These are phyloP conservation scores for Scheffersomyces quercinus DNA, from an alignment of 1,139 yeast species.

Conservation along the genomic window DNA sequence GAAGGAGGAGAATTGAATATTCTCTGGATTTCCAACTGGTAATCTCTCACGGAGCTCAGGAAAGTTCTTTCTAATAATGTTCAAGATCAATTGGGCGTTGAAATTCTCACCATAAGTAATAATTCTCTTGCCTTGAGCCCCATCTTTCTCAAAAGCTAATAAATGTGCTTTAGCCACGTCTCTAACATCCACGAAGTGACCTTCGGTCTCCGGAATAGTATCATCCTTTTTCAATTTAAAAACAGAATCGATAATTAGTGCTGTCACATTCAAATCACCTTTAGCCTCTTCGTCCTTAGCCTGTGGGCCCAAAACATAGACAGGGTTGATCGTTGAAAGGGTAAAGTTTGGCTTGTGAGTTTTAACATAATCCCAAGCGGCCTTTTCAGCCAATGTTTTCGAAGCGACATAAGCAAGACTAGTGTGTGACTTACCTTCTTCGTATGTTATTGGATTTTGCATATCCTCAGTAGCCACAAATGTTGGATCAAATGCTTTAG, in stretches of 20 bases:
- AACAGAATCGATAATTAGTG: constrained; percentile 19
- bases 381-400: constrained; percentile 40
- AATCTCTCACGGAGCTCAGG: constrained; percentile 7
- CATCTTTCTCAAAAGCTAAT: constrained; percentile 32
- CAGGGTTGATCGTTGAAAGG: constrained; percentile 38
- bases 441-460: constrained; percentile 32
- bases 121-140: constrained; percentile 36
- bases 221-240: constrained; percentile 17
- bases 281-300: constrained; percentile 17
- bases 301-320: constrained; percentile 20
- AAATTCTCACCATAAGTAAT: constrained; percentile 36
- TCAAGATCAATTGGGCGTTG: constrained; percentile 36
- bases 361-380: constrained; percentile 33
- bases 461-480: constrained; percentile 28
- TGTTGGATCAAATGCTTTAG: too few species aligned
- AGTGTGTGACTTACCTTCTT: constrained; percentile 40
- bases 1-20: constrained; percentile 18
- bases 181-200: constrained; percentile 38
- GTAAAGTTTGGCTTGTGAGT: constrained; percentile 33
- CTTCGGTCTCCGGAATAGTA: constrained; percentile 16
- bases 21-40: constrained; percentile 20
- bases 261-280: constrained; percentile 17
- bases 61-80: constrained; percentile 23
- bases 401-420: constrained; percentile 42
- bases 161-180: constrained; percentile 45